Base-by-base conservation (phyloP, 208 protist species). In the Angomonas deanei region DNA sequence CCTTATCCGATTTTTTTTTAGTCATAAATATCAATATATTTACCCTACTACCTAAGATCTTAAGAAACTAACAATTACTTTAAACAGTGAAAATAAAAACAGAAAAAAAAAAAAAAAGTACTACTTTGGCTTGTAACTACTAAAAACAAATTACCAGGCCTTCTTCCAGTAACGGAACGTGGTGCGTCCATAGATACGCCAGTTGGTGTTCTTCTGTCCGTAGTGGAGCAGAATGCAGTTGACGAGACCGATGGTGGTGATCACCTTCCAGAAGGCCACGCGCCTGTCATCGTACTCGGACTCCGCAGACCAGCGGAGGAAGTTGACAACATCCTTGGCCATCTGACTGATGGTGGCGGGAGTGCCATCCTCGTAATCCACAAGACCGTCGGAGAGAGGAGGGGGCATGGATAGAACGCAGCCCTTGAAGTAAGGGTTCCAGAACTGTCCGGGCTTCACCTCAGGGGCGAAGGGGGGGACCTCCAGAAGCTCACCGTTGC, bases 291-390 rank as follows among this genome's bases (percentile, higher is more conserved):
- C 89, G 74, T 92, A 93, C 84, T 92, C 86, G 26, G 82, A 86
- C 66, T 96, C 89, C 11, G 86, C 74, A 47, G 86, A 92, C 86
- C 88, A 98, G 54, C 87, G 80, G 21, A 98, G 85, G 80, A 97
- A 98, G 60, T 86, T 97, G 17, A 78, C 70, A 5, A 99, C 96
- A 67, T 99, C 97, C 79, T 99, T 99, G 27, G 97, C 96, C 93
- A 99, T 98, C 84, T 99, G 98, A 49, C 92, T 97, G 27, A 96
- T 79, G 2, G 96, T 98, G 38, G 94, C 93, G 13, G 92, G 91
- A 38, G 98, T 99, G 59, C 96, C 98, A 68, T 99, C 98, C 48
- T 98, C 95, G 68, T 97, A 99, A 72, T 99, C 98, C 24, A 99
- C 83, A 28, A 88, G 73, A 11, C 94, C 97, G 61, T 99, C 96